Conservation (phyloP, 345 rosid genomes). For the Syzygium grande region DNA sequence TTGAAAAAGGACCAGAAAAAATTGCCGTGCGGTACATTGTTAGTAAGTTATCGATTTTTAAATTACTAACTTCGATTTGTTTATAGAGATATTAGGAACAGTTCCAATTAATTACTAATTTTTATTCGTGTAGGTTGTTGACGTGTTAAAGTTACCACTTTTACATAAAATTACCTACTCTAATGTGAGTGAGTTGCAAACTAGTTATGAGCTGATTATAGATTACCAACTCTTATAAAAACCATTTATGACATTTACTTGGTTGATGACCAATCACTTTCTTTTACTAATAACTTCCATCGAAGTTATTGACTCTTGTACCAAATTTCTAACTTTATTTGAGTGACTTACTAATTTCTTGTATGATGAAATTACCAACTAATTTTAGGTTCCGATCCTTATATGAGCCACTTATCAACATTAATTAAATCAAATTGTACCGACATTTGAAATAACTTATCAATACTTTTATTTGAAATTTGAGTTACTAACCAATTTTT, state of each 20-base stretch:
- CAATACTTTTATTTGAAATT: not conserved
- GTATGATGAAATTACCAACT: not conserved
- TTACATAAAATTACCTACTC: not conserved
- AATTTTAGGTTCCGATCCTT: not conserved
- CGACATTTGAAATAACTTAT: not conserved
- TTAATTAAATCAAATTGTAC: not conserved
- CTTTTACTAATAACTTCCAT: not conserved
- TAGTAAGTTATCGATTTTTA: not conserved
- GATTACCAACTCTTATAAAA: not conserved
- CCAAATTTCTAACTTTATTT: not conserved
- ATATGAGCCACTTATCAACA: not conserved
- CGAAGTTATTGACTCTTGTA: not conserved
- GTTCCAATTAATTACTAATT: not conserved
- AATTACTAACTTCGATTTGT: not conserved
- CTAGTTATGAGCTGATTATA: not conserved
- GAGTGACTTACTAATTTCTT: not conserved
- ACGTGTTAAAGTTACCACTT: not conserved
- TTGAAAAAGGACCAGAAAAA: not conserved
- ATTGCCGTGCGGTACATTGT: not conserved
- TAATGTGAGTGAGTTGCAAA: not conserved
- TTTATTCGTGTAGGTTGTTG: not conserved
- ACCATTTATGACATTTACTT: not conserved
- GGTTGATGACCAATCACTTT: not conserved
- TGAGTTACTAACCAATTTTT: not conserved
- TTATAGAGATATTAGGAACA: not conserved